Evolutionary conservation across 1,284 basidiomycete genomes (phyloP).

Genomic region (Fistulinella staudtii): DNA sequence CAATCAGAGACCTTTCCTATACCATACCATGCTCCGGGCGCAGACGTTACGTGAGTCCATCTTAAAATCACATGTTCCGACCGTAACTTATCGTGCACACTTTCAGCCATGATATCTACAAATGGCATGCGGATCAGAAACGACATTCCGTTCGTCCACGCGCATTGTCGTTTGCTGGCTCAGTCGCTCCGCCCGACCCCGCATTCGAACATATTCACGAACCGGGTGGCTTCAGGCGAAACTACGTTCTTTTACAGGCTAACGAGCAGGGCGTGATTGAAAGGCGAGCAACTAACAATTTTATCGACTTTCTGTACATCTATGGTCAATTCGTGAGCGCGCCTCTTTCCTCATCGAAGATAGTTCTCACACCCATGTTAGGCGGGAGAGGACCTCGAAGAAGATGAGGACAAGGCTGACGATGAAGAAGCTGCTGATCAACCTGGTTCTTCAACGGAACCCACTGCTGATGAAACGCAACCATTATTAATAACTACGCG

Average conservation of each 20-base stretch:
- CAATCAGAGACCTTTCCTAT: slow-evolving; percentile 74
- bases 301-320: slow-evolving; percentile 89
- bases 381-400: slow-evolving; percentile 94
- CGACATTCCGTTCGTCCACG: slow-evolving; percentile 56
- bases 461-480: slow-evolving; percentile 38
- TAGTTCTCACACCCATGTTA: slow-evolving; percentile 30
- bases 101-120: slow-evolving; percentile 85
- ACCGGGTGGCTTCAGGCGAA: slow-evolving; percentile 89
- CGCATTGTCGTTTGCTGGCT: slow-evolving; percentile 70
- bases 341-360: not conserved
- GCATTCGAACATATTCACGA: slow-evolving; percentile 87
- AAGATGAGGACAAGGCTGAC: slow-evolving; percentile 59
- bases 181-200: slow-evolving; percentile 55
- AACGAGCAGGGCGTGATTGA: slow-evolving; percentile 63
- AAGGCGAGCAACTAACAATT: slow-evolving; percentile 72
- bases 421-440: slow-evolving; percentile 38
- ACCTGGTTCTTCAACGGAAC: slow-evolving; percentile 20
- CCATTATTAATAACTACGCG: slow-evolving; percentile 38
- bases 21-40: slow-evolving; percentile 79
- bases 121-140: slow-evolving; percentile 81
- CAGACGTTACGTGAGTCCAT: slow-evolving; percentile 81
- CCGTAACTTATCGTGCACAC: slow-evolving; percentile 7
- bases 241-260: slow-evolving; percentile 74
- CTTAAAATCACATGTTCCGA: slow-evolving; percentile 11
- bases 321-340: slow-evolving; percentile 91